phyloP scores from a whole-genome alignment of 257 asterid species.

The Gardenia jasminoides region DNA sequence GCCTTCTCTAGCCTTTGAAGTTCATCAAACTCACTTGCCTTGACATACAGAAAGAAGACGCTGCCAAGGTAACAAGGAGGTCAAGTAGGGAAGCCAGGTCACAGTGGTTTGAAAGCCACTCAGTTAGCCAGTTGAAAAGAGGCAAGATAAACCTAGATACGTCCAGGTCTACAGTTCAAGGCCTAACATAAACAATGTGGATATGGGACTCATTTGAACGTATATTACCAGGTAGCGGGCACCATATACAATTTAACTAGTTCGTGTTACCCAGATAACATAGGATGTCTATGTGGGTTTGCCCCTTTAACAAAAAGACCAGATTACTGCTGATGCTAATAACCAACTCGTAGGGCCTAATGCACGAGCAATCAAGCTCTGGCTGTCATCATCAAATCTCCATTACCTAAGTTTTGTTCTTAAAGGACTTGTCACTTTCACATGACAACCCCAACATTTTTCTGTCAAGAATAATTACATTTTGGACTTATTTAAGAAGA shows the following conservation, averaged over 20 bases:
- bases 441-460: neutral
- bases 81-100: neutral
- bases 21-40: neutral
- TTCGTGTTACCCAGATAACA: neutral
- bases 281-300: neutral
- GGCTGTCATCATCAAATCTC: neutral
- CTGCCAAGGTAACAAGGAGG: neutral
- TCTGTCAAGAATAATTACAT: neutral
- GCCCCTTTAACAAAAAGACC: neutral
- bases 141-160: neutral
- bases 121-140: neutral
- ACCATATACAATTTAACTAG: neutral
- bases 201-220: too few species aligned
- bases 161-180: neutral
- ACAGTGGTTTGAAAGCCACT: neutral
- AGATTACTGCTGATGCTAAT: neutral
- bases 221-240: neutral
- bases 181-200: neutral
- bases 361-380: neutral
- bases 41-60: conserved; percentile 4
- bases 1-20: neutral
- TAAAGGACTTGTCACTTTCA: neutral
- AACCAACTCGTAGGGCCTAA: neutral
- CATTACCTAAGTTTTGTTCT: neutral
- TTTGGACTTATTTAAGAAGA: conserved; percentile 1